Base-by-base conservation (phyloP, 1,139 yeast species). In the Geotrichum cucujoidarum region DNA sequence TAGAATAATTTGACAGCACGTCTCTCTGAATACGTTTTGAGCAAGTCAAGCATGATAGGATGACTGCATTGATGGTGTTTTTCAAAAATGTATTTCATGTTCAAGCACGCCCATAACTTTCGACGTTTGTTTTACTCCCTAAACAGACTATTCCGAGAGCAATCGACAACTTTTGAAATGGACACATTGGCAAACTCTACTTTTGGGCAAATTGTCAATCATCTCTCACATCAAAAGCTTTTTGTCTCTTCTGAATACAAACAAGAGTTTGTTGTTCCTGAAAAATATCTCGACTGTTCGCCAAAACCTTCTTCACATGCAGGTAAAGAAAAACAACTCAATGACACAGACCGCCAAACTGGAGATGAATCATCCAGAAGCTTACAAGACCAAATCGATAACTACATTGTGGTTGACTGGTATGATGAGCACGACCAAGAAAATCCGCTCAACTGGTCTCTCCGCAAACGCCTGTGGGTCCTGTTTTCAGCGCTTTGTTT, bases 361-460 rank as follows among this genome's bases (percentile, higher is more conserved):
- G 8, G 21, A 6, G 4, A 30, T n/a, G n/a, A 25, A n/a, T 17
- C 11, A 14, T 35, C 44, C 7, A n/a, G n/a, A 16, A 40, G 25
- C 3, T 33, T 40, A n/a, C 30, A 43, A 21, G 45, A 35, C 27
- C 27, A 6, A n/a, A 33, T 31, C 49, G 4, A 18, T n/a, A 31
- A 35, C 17, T 47, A 20, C 34, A 46, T 40, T 13, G 40, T 48
- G n/a, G 69, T 65, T 2, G 60, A 52, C 20, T 76, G 77, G 78
- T 75, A 75, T 45, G 74, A 77, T 2, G 73, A 69, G 0, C 70
- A 74, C 49, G 84, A 80, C 57, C 79, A 80, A 0, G 80, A 75
- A 43, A 70, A 78, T 55, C 86, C 87, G 1, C 60, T 63, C 36
- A 81, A 80, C 60, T 81, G 84, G 82, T 67, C 78, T 0, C 24